phyloP scores from a whole-genome alignment of 371 early-diverging fungal genomes.

The Mucor racemosus region DNA sequence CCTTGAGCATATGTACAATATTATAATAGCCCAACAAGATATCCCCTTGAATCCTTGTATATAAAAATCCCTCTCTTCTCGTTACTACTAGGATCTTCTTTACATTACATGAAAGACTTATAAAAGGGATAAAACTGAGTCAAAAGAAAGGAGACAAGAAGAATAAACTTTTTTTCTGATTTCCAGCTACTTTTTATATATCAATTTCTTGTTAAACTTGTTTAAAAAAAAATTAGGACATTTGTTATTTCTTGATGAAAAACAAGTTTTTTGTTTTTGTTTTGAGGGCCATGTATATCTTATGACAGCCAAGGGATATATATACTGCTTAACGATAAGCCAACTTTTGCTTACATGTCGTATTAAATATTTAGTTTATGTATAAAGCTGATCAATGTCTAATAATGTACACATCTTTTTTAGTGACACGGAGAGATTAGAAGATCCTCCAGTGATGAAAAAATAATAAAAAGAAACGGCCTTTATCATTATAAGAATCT shows the following conservation, averaged over 20 bases:
- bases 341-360: background rate
- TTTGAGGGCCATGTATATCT: background rate
- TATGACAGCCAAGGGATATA: background rate
- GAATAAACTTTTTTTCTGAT: background rate
- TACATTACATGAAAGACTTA: background rate
- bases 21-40: background rate
- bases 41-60: background rate
- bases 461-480: too few relatives aligned
- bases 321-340: background rate
- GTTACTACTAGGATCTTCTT: background rate
- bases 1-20: background rate
- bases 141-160: slow-evolving; percentile 3
- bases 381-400: background rate
- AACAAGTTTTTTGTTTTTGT: slow-evolving; percentile 2
- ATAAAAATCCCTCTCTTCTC: background rate
- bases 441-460: too few relatives aligned
- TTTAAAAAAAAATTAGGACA: background rate
- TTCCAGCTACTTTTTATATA: background rate
- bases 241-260: background rate
- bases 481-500: background rate
- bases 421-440: too few relatives aligned
- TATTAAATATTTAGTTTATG: background rate
- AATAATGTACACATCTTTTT: background rate
- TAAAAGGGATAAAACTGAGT: background rate
- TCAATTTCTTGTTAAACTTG: slow-evolving; percentile 1